A percentile compares a stretch with the other conserved stretches of the same genome.
These are phyloP conservation scores for Trametes maxima DNA, from an alignment of 768 basidiomycete genomes.

Conservation along the genomic window DNA sequence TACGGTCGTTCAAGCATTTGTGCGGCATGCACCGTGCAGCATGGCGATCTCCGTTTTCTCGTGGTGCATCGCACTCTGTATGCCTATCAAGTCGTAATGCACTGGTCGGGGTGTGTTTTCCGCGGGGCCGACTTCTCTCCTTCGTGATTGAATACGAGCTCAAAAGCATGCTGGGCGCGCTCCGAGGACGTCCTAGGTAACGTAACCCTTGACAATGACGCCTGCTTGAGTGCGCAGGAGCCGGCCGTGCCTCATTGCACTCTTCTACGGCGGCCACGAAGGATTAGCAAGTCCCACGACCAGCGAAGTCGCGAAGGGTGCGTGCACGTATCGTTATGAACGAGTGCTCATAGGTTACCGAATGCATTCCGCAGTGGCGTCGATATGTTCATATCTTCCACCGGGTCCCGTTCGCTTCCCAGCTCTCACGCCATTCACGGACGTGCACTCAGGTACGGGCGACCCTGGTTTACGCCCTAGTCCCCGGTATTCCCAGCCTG, in stretches of 20 bases:
- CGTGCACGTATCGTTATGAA: neutral
- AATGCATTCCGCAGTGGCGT: constrained; percentile 6
- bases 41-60: neutral
- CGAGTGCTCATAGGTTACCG: neutral
- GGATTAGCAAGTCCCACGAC: neutral
- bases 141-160: neutral
- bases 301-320: neutral
- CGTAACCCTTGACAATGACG: neutral
- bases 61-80: neutral
- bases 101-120: neutral
- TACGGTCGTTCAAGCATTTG: neutral
- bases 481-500: neutral
- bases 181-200: constrained; percentile 5
- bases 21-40: neutral
- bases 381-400: neutral
- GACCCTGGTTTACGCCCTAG: constrained; percentile 5
- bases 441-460: constrained; percentile 5
- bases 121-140: neutral
- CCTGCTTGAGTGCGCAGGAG: neutral
- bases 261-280: neutral
- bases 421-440: constrained; percentile 4
- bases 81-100: neutral
- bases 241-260: neutral
- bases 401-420: neutral
- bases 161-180: neutral